phyloP scores from a whole-genome alignment of 768 basidiomycete genomes.

The Serendipita sp. region DNA sequence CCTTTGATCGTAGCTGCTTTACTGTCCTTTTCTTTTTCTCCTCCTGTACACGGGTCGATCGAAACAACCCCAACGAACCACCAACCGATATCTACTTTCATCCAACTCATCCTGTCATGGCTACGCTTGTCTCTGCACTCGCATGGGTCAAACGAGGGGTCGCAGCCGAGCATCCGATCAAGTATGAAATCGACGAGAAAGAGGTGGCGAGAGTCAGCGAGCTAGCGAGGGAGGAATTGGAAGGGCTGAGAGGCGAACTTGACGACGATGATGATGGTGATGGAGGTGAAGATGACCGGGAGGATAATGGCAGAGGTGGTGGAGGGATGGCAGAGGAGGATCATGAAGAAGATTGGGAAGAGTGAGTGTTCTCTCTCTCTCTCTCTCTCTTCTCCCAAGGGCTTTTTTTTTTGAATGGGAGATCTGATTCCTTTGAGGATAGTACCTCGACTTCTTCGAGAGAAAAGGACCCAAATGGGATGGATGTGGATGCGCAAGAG shows the following conservation, averaged over 20 bases:
- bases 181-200: slow-evolving; percentile 79
- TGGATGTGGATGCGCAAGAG: slow-evolving; percentile 42
- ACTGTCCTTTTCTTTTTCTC: no score
- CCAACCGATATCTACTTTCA: no score
- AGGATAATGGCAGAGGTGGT: slow-evolving; percentile 31
- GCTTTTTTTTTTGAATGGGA: not conserved
- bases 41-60: no score
- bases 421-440: slow-evolving; percentile 5
- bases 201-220: slow-evolving; percentile 83
- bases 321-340: slow-evolving; percentile 49
- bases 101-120: not conserved
- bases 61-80: no score
- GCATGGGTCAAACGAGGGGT: slow-evolving; percentile 66
- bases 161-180: slow-evolving; percentile 55
- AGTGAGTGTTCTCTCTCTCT: slow-evolving; percentile 42
- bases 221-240: slow-evolving; percentile 73
- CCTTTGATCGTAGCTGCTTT: no score
- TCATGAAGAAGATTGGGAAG: slow-evolving; percentile 58
- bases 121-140: slow-evolving; percentile 8
- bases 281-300: slow-evolving; percentile 38
- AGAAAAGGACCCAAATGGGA: slow-evolving; percentile 34
- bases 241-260: slow-evolving; percentile 76
- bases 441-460: slow-evolving; percentile 16
- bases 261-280: slow-evolving; percentile 35
- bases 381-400: slow-evolving; percentile 21